phyloP scores from a whole-genome alignment of 169 alveolate genomes.

The Cryptosporidium meleagridis region DNA sequence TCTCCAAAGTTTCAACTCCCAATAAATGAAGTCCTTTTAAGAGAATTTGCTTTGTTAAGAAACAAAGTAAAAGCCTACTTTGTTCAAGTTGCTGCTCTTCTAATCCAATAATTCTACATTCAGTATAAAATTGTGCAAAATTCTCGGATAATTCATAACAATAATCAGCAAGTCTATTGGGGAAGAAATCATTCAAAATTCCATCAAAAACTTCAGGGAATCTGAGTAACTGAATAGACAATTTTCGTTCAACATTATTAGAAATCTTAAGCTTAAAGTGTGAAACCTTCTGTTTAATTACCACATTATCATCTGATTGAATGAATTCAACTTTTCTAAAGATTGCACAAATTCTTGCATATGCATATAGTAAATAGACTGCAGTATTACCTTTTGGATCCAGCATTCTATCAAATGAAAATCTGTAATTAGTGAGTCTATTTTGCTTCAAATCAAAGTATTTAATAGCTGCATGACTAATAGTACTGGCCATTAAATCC shows the following conservation, averaged over 20 bases:
- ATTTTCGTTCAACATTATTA: conserved; percentile 81
- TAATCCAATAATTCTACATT: conserved; percentile 92
- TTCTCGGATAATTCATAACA: conserved; percentile 92
- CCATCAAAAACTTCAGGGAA: conserved; percentile 90
- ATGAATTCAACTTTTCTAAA: conserved; percentile 88
- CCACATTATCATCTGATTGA: conserved; percentile 5
- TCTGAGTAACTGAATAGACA: conserved; percentile 85
- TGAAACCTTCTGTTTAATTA: conserved; percentile 77
- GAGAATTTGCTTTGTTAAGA: conserved; percentile 89
- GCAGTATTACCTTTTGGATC: conserved; percentile 96
- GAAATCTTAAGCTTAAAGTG: conserved; percentile 69
- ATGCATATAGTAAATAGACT: conserved; percentile 93
- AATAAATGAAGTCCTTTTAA: conserved; percentile 81
- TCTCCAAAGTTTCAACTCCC: conserved; percentile 86
- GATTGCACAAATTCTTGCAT: conserved; percentile 95
- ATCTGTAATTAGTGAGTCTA: conserved; percentile 93
- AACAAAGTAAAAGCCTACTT: conserved; percentile 91
- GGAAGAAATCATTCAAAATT: conserved; percentile 83
- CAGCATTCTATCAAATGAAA: conserved; percentile 96
- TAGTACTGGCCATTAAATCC: conserved; percentile 89
- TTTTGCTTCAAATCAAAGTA: conserved; percentile 97
- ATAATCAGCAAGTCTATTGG: conserved; percentile 92
- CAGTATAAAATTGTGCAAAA: conserved; percentile 93
- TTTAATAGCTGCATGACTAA: conserved; percentile 98
- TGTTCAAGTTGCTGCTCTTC: conserved; percentile 82